Evolutionary conservation across 345 rosid genomes (phyloP).

Genomic region (Eucalyptus regnans): DNA sequence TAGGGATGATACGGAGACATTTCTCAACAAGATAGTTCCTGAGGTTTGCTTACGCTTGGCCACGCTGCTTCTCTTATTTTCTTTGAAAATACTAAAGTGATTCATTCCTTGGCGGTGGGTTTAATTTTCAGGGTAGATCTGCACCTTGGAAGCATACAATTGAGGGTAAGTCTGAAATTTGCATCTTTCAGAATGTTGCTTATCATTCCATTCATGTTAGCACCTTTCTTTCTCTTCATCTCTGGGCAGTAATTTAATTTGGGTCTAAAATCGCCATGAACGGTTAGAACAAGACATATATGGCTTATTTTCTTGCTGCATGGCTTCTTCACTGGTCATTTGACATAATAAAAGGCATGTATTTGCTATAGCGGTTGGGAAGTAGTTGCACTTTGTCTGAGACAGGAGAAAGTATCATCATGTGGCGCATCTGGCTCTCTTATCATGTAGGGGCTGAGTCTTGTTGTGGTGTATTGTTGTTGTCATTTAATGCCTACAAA

Average conservation of each 20-base stretch:
- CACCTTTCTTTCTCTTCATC: neutral
- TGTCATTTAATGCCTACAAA: neutral
- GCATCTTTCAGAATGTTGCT: neutral
- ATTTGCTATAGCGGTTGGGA: neutral
- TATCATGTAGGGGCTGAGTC: neutral
- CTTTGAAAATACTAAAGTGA: neutral
- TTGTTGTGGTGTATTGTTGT: neutral
- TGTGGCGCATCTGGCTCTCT: neutral
- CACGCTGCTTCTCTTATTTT: neutral
- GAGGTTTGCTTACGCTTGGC: slow-evolving; percentile 28
- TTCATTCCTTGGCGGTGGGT: neutral
- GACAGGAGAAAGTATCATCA: neutral
- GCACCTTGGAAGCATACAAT: slow-evolving; percentile 97
- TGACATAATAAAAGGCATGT: neutral
- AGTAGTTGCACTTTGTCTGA: neutral
- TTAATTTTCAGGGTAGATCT: slow-evolving; percentile 54
- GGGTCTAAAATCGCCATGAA: neutral
- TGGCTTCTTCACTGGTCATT: neutral
- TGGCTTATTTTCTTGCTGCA: neutral
- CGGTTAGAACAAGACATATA: neutral
- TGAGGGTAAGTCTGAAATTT: slow-evolving; percentile 44
- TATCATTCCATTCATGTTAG: neutral
- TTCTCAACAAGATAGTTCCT: slow-evolving; percentile 85
- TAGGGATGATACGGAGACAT: slow-evolving; percentile 86
- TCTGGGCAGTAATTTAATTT: neutral